Evolutionary conservation across 2,329 filamentous ascomycete genomes (phyloP), one percentile per base, ranked within the genome.

Genomic region (Fusarium mangiferae): DNA sequence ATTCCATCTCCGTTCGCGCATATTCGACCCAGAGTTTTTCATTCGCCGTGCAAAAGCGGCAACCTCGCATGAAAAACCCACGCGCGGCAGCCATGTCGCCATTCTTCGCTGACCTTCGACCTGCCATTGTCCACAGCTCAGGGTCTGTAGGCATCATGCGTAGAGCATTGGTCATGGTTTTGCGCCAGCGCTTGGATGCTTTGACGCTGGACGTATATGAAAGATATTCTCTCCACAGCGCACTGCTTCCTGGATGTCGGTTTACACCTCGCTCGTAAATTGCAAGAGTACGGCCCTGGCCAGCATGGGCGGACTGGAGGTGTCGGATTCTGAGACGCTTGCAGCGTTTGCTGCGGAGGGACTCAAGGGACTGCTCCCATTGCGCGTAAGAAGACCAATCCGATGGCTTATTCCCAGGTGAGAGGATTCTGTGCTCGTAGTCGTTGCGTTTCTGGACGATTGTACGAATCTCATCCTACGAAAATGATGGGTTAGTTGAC

Each of bases 361-460:
- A 84, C 78, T 98, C 94, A 66, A 93, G 87, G 33, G 88, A 90
- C 71, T 88, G 87, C 78, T 93, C 91, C 90, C 90, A 93, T 64
- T 86, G 90, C 51, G 93, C 92, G 85, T 98, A 99, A 75, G 91
- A 90, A 61, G 94, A 91, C 85, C 94, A 98, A 81, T 98, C 94
- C 68, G 89, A 84, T 1, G 95, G 89, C 46, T 90, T 89, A 69
- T 92, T 91, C 55, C 95, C 94, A 30, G 94, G 91, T 7, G 94
- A 92, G 70, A 98, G 93, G 75, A 98, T 90, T 66, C 91, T 93
- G 84, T 98, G 96, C 82, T 99, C 96, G 81, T 95, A 97, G 78
- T 97, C 93, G 79, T 94, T 97, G 77, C 96, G 92, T 82, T 96
- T 98, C 80, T 92, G 92, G 59, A 97, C 92, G 74, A 99, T 95